A percentile compares a stretch with the other conserved stretches of the same genome.
Evolutionary conservation across 768 basidiomycete species (phyloP).

Genomic region (Scleroderma bovista): DNA sequence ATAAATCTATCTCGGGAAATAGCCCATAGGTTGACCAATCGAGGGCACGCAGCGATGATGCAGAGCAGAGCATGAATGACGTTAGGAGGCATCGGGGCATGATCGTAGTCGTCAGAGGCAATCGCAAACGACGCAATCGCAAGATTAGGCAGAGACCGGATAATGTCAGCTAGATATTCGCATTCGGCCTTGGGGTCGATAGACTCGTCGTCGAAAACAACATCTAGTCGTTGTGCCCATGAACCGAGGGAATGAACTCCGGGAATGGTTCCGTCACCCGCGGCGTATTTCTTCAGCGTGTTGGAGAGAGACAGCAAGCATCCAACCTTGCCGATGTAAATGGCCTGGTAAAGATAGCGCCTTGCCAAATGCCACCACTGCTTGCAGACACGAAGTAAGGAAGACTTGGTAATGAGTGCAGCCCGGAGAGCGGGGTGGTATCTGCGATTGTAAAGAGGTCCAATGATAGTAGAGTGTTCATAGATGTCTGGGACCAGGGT

Average conservation of each 20-base stretch:
- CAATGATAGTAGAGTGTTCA: slow-evolving; percentile 5
- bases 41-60: slow-evolving; percentile 16
- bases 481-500: slow-evolving; percentile 21
- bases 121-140: slow-evolving; percentile 15
- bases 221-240: slow-evolving; percentile 20
- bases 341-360: slow-evolving; percentile 19
- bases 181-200: not conserved
- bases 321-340: slow-evolving; percentile 14
- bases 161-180: slow-evolving; percentile 7
- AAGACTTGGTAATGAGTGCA: slow-evolving; percentile 21
- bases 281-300: slow-evolving; percentile 7
- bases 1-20: not conserved
- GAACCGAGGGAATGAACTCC: slow-evolving; percentile 13
- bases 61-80: no score
- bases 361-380: slow-evolving; percentile 24
- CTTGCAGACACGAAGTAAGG: slow-evolving; percentile 26
- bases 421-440: slow-evolving; percentile 7
- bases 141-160: slow-evolving; percentile 14
- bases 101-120: not conserved
- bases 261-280: slow-evolving; percentile 7
- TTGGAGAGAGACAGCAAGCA: slow-evolving; percentile 15
- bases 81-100: slow-evolving; percentile 15
- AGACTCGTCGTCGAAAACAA: slow-evolving; percentile 14
- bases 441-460: slow-evolving; percentile 3
- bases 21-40: slow-evolving; percentile 10